Base-by-base conservation (phyloP, 352 stramenopile genomes). In the Pythium myriotylum region DNA sequence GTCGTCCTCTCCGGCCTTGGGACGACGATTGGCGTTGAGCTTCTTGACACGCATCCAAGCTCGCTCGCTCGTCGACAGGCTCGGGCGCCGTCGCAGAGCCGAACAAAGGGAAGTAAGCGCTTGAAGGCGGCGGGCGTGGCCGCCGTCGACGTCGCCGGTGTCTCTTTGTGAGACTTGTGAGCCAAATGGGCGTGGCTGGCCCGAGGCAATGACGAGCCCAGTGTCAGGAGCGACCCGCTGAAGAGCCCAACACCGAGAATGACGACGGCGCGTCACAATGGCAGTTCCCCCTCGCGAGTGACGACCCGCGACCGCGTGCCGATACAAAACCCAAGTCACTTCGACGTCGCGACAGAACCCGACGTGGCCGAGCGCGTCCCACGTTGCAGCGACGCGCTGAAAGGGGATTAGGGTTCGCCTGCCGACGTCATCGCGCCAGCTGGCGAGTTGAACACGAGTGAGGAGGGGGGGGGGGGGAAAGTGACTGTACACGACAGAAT, bases 41-140 rank as follows among this genome's bases (percentile, higher is more conserved):
- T 90, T 90, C 79, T 90, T 90, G 68, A 90, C 77, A 79, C 81
- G 81, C 81, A 90, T 90, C 51, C 69, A 72, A 67, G 24, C 54
- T n/a, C n/a, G n/a, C n/a, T n/a, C n/a, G n/a, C n/a, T n/a, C n/a
- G n/a, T n/a, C n/a, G n/a, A n/a, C n/a, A n/a, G n/a, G n/a, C n/a
- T n/a, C n/a, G n/a, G n/a, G n/a, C n/a, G n/a, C n/a, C n/a, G n/a
- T n/a, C n/a, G n/a, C n/a, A 48, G 33, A 40, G 33, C 8, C 8
- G 14, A 14, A 40, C 8, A 40, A 14, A 40, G 33, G 8, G 33
- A 14, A 40, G 8, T 8, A 8, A 8, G 33, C 33, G 33, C 8
- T 8, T 14, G 14, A 40, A 14, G 33, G 33, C 33, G 33, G 33
- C 33, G 33, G 8, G 33, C 27, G 47, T 54, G 10, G 47, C 10